Base-by-base conservation (phyloP, 2,329 filamentous ascomycete genomes). In the Colletotrichum somersetense region DNA sequence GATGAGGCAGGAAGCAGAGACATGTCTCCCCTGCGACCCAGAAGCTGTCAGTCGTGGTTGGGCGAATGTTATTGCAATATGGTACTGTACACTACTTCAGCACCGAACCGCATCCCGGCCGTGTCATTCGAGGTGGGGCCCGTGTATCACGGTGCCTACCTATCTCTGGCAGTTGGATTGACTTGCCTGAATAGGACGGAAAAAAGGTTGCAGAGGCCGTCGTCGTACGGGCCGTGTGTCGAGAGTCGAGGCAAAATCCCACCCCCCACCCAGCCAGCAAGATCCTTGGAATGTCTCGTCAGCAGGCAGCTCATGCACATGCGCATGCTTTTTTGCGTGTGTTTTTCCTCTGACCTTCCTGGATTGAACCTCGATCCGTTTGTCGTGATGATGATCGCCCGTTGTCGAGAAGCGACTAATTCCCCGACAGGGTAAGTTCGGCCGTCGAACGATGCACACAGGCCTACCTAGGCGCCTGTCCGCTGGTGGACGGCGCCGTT, bases 111-210 rank as follows among this genome's bases (percentile, higher is more conserved):
- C 55, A 42, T 56, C 58, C 59, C 62, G 52, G 40, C 30, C 40
- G 69, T 69, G 66, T 48, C 67, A 66, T 73, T 53, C 56, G 10
- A 62, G 42, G 62, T 71, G 71, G 71, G 62, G 44, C 67, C 40
- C 71, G 38, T 57, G 67, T 71, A 71, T 71, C 67, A 73, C 20
- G 38, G 62, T 67, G 62, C 57, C 67, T 59, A 63, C 59, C 62
- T 73, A 62, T 67, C 67, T 71, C 67, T 71, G 62, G 62, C 57
- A 73, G 67, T 40, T 58, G 63, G 62, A 59, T 59, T 67, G 67
- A 59, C 62, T 63, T 71, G 67, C 71, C 62, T 63, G 63, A 67
- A 62, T 61, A 58, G 67, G 62, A 71, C 57, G 63, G 67, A 61
- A 59, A 50, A 67, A 67, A 71, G 57, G 52, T 67, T 67, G 67